phyloP scores from a whole-genome alignment of 768 basidiomycete genomes.

The Suillus variegatus region DNA sequence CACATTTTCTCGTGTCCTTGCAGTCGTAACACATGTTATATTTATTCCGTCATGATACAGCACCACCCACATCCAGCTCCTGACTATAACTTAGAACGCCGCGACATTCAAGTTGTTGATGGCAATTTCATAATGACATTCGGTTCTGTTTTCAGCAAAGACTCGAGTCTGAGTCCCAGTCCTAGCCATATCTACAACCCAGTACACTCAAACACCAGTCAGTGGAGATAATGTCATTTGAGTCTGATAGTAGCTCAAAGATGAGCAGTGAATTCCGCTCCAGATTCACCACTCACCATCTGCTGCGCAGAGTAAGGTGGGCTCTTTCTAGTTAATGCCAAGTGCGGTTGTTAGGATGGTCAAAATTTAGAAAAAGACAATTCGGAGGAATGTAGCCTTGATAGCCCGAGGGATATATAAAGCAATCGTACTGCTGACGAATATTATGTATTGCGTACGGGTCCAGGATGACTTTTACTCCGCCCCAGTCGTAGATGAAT shows the following conservation, averaged over 20 bases:
- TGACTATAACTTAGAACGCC: no score
- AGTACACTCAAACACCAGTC: conserved; percentile 60
- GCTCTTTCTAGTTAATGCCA: conserved; percentile 61
- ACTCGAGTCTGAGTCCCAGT: no score
- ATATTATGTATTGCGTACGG: conserved; percentile 36
- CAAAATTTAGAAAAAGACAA: conserved; percentile 64
- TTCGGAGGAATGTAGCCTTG: conserved; percentile 68
- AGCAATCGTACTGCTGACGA: not conserved
- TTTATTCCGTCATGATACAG: not conserved
- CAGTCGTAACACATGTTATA: not conserved
- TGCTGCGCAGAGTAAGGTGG: conserved; percentile 49
- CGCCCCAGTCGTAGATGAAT: conserved; percentile 64
- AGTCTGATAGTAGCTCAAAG: conserved; percentile 31
- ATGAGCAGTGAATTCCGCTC: not conserved
- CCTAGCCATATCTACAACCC: conserved; percentile 36
- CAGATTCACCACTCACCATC: conserved; percentile 32
- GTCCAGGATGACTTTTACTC: conserved; percentile 58
- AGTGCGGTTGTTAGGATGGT: conserved; percentile 66
- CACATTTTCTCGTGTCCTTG: not conserved
- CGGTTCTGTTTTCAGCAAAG: no score
- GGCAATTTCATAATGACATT: no score
- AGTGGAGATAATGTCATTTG: conserved; percentile 59
- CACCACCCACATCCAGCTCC: no score
- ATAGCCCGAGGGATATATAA: conserved; percentile 61
- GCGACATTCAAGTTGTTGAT: no score